These are phyloP conservation scores for Malus sieversii DNA, from an alignment of 306 rosid species.

Conservation along the genomic window DNA sequence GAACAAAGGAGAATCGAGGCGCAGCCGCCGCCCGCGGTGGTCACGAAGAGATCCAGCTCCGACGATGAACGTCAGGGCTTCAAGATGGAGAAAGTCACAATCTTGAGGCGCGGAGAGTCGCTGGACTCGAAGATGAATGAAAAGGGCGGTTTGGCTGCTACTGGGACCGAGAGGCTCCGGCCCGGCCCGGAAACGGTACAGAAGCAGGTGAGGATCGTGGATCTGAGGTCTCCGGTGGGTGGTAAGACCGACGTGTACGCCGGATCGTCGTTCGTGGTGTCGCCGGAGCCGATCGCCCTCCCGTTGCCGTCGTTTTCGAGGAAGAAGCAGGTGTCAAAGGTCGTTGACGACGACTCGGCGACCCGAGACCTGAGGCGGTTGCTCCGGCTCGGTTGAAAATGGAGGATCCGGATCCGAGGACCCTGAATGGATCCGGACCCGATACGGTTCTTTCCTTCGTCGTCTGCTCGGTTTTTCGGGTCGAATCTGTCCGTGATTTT, in stretches of 20 bases:
- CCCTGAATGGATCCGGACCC: not conserved
- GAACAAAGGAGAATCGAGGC: constrained; percentile 26
- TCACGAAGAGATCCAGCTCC: constrained; percentile 30
- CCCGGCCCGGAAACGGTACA: constrained; percentile 47
- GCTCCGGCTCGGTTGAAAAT: constrained; percentile 52
- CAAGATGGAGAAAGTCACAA: constrained; percentile 58
- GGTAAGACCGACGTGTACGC: constrained; percentile 54
- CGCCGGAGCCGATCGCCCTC: constrained; percentile 81
- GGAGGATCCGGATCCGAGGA: not conserved
- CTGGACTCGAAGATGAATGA: constrained; percentile 53
- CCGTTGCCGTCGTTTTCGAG: constrained; percentile 73
- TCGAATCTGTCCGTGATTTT: constrained; percentile 58
- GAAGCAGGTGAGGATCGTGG: constrained; percentile 37
- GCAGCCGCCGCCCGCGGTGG: constrained; percentile 17
- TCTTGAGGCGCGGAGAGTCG: constrained; percentile 72
- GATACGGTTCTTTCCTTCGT: not conserved
- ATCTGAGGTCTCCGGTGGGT: constrained; percentile 3
- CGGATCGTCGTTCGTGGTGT: constrained; percentile 72
- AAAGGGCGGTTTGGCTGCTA: constrained; percentile 33
- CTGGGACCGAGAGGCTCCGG: constrained; percentile 48
- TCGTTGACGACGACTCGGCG: constrained; percentile 65
- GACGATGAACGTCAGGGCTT: constrained; percentile 47
- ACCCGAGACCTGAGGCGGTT: constrained; percentile 80
- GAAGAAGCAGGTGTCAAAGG: constrained; percentile 32
- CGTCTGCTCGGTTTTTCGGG: constrained; percentile 16